Conservation (phyloP, 176 grass and related monocot genomes). For the Oryza nivara region DNA sequence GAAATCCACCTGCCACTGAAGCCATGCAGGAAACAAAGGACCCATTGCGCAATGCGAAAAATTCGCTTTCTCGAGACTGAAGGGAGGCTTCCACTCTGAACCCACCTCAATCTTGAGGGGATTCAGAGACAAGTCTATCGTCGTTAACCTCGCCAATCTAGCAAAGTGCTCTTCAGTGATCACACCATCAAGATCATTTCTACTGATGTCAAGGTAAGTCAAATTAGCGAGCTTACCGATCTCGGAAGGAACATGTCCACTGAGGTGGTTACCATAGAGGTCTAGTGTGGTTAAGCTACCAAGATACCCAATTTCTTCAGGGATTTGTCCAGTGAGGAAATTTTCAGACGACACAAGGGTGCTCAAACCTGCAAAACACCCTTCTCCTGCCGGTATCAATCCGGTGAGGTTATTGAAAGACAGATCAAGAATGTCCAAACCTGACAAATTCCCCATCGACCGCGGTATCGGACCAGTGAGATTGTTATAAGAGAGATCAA, state of each 20-base stretch:
- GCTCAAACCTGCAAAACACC: slow-evolving; percentile 11
- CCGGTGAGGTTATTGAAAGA: slow-evolving; percentile 23
- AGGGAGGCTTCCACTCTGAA: slow-evolving; percentile 20
- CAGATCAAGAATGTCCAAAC: slow-evolving; percentile 9
- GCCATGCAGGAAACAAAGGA: slow-evolving; percentile 39
- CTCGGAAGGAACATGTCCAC: background rate
- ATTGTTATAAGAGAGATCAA: slow-evolving; percentile 28
- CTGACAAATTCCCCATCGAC: background rate
- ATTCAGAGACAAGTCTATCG: slow-evolving; percentile 10
- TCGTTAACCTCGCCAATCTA: background rate
- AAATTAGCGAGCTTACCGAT: background rate
- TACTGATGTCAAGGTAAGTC: background rate
- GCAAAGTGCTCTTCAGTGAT: slow-evolving; percentile 14
- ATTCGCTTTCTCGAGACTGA: background rate
- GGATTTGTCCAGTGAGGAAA: background rate
- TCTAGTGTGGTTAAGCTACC: slow-evolving; percentile 12
- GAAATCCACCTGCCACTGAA: slow-evolving; percentile 24
- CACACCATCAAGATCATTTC: slow-evolving; percentile 12
- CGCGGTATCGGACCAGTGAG: background rate
- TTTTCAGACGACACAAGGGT: background rate
- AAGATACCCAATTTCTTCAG: background rate
- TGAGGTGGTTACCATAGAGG: background rate
- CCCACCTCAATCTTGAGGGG: background rate
- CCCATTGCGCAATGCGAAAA: slow-evolving; percentile 18
- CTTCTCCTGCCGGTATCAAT: background rate